phyloP scores from a whole-genome alignment of 140 eudicot species.

The Ambrosia hybrid region DNA sequence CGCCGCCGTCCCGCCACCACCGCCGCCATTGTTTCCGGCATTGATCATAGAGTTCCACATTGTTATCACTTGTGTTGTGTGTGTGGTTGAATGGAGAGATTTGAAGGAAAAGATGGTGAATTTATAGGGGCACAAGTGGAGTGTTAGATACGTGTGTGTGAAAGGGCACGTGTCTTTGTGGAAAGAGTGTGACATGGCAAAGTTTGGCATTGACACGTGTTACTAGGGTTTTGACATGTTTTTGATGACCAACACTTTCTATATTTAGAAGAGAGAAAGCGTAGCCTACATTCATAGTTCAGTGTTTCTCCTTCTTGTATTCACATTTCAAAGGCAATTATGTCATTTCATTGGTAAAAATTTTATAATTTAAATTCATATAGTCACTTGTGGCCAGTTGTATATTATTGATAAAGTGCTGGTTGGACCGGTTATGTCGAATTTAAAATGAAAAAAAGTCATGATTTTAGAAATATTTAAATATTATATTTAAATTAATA shows the following conservation, averaged over 20 bases:
- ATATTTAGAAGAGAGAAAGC: not conserved
- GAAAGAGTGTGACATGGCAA: slow-evolving; percentile 38
- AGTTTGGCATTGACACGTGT: slow-evolving; percentile 36
- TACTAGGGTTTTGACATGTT: slow-evolving; percentile 26
- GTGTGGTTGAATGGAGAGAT: slow-evolving; percentile 11
- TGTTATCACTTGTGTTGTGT: slow-evolving; percentile 21
- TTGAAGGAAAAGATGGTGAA: slow-evolving; percentile 15
- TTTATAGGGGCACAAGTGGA: slow-evolving; percentile 33
- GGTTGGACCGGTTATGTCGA: no score
- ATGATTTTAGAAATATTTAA: no score
- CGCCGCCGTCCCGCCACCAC: slow-evolving; percentile 3
- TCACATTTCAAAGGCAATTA: not conserved
- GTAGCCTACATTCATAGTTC: not conserved
- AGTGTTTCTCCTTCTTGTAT: not conserved
- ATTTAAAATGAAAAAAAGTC: no score
- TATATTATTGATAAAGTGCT: no score
- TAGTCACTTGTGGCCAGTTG: no score
- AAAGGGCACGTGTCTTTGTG: slow-evolving; percentile 36
- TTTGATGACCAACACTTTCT: slow-evolving; percentile 21
- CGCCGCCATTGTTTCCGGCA: slow-evolving; percentile 4
- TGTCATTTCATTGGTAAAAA: not conserved
- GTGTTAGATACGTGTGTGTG: slow-evolving; percentile 33
- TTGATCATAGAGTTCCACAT: slow-evolving; percentile 6
- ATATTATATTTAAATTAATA: no score
- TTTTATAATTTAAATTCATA: not conserved